A percentile compares a stretch with the other conserved stretches of the same genome.
These are phyloP conservation scores for Iris macrosiphon DNA, from an alignment of 106 monocot genomes.

Conservation along the genomic window DNA sequence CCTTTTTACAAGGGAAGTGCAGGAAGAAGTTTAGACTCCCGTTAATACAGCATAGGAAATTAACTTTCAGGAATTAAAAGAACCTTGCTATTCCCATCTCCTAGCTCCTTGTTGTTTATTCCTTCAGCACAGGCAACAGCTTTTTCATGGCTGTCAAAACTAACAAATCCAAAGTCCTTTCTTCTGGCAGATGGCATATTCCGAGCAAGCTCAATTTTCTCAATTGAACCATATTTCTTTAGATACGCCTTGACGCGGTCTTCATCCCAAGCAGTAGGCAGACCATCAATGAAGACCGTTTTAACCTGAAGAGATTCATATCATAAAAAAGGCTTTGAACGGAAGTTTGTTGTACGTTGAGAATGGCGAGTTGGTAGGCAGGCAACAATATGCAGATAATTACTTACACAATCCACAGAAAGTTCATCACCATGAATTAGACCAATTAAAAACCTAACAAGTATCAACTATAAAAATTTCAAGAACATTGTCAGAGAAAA, in stretches of 20 bases:
- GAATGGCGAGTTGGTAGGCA: too few species aligned
- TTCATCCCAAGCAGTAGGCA: conserved; percentile 90
- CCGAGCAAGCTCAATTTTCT: conserved; percentile 89
- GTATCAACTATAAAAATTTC: not conserved
- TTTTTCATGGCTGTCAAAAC: conserved; percentile 83
- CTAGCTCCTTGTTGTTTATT: conserved; percentile 75
- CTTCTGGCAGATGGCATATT: conserved; percentile 96
- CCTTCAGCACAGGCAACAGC: conserved; percentile 84
- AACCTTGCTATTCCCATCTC: conserved; percentile 89
- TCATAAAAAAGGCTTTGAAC: too few species aligned
- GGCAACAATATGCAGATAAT: too few species aligned
- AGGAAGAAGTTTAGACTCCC: too few species aligned
- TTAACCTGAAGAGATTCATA: too few species aligned
- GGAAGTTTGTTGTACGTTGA: too few species aligned
- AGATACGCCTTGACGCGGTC: conserved; percentile 65
- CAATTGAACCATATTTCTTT: conserved; percentile 82
- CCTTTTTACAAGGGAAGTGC: too few species aligned
- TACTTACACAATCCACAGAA: too few species aligned
- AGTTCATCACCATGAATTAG: too few species aligned
- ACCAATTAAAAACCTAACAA: too few species aligned
- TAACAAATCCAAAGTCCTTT: conserved; percentile 95
- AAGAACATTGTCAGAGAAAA: not conserved
- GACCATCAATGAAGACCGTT: conserved; percentile 89
- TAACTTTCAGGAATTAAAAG: conserved; percentile 1
- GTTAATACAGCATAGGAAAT: too few species aligned